phyloP scores from a whole-genome alignment of 75 land plant species.

The Picea glauca region DNA sequence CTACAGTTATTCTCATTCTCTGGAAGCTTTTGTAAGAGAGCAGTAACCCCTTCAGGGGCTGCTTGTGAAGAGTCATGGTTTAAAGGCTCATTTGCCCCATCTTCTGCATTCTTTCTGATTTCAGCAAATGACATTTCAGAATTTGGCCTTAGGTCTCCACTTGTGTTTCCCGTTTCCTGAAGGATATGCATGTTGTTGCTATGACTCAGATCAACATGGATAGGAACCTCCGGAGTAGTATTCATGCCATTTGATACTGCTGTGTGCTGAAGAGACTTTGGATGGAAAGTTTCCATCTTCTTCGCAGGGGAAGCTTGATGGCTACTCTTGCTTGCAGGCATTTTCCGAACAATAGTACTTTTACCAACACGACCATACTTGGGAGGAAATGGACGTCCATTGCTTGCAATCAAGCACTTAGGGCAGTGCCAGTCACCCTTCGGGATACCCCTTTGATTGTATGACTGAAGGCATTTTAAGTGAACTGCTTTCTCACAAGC shows the following conservation, averaged over 20 bases:
- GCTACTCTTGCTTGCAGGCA: conserved; percentile 12
- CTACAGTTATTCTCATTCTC: conserved; percentile 1
- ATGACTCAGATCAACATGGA: conserved; percentile 1
- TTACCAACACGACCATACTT: conserved; percentile 79
- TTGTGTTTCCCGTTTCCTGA: neutral
- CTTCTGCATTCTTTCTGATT: neutral
- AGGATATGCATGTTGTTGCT: neutral
- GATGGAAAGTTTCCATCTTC: conserved; percentile 13
- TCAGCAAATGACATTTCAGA: neutral
- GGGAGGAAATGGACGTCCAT: conserved; percentile 66
- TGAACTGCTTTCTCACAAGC: conserved; percentile 80
- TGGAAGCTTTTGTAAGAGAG: neutral
- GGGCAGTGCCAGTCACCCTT: conserved; percentile 89
- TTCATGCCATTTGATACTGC: conserved; percentile 16
- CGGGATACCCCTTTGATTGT: conserved; percentile 44
- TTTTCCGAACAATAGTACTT: conserved; percentile 19
- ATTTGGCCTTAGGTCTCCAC: conserved; percentile 2
- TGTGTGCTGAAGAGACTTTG: conserved; percentile 25
- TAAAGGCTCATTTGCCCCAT: neutral
- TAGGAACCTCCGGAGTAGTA: neutral
- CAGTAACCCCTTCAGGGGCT: neutral
- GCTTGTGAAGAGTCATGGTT: neutral
- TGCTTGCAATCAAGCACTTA: conserved; percentile 52
- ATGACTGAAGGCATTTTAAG: conserved; percentile 59
- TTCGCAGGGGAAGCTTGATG: conserved; percentile 24